Conservation (phyloP, 352 stramenopile genomes). For the Blastocystis sp. region DNA sequence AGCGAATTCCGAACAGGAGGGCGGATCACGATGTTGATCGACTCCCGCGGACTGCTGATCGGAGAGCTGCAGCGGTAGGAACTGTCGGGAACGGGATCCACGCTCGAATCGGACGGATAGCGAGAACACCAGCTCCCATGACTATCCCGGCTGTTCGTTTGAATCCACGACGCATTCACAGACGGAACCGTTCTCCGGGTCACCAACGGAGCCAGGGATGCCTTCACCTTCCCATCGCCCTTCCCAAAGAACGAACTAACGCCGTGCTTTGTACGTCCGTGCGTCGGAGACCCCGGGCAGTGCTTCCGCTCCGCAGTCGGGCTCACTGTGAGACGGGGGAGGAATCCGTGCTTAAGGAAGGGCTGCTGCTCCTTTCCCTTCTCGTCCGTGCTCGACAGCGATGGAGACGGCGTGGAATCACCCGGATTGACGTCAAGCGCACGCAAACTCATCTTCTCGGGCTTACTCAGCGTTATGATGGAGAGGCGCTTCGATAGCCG, state of each 20-base stretch:
- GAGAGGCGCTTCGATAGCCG: not conserved
- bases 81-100: not conserved
- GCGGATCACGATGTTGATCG: not conserved
- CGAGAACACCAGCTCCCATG: not conserved
- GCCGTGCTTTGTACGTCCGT: not conserved
- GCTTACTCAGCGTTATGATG: not conserved
- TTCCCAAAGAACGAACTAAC: not conserved
- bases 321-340: not conserved
- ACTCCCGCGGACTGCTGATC: not conserved
- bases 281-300: not conserved
- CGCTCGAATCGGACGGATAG: not conserved
- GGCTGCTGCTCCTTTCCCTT: not conserved
- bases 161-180: not conserved
- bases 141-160: not conserved
- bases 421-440: not conserved
- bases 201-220: not conserved
- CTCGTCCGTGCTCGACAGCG: not conserved
- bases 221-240: not conserved
- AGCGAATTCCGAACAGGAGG: not conserved
- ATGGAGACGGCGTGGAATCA: not conserved
- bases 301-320: not conserved
- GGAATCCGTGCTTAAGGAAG: not conserved
- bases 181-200: not conserved
- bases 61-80: not conserved
- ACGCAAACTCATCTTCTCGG: not conserved